Evolutionary conservation across 108 stramenopile genomes (phyloP), one percentile per base, ranked within the genome.

Genomic region (Conticribra guillardii): DNA sequence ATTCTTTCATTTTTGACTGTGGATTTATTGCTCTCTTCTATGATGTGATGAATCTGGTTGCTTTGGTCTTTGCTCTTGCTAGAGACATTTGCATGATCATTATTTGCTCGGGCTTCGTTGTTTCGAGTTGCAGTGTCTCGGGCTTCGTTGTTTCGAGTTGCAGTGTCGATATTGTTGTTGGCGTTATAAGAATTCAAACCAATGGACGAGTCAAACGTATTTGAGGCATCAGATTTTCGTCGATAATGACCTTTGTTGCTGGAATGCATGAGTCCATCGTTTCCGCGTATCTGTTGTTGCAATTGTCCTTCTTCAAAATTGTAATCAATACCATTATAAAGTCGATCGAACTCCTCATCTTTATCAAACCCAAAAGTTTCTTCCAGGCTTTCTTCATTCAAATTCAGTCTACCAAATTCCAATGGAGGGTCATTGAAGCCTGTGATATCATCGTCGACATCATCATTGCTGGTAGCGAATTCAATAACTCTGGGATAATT

Each of bases 281-380:
- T 41, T 11, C 5, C 11, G 37, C 11, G 37, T 11, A 41, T 41
- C 8, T 41, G 37, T 41, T 41, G 5, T 41, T n/a, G n/a, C n/a
- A n/a, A n/a, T n/a, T n/a, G n/a, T n/a, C 22, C n/a, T 3, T 50
- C 2, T 19, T 53, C 51, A 15, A 51, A 51, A 15, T 37, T 34
- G 48, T n/a, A 15, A n/a, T 30, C 56, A 57, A 2, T 2, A 1
- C 53, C 52, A 15, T 19, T 17, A 22, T 54, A 17, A 27, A 41
- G 37, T 11, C 37, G 37, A 5, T 41, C 37, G 11, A 41, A 41
- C 37, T 52, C 64, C 9, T 65, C 51, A 23, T 37, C 51, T 7
- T n/a, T 30, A 37, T 53, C 19, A 22, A 48, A 54, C 29, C 64
- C 64, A 34, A 65, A 65, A 23, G 50, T 65, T 29, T 32, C 52